A percentile compares a stretch with the other conserved stretches of the same genome.
These are phyloP conservation scores for Triticum dicoccoides DNA, from an alignment of 176 grass and related monocot genomes.

Conservation along the genomic window DNA sequence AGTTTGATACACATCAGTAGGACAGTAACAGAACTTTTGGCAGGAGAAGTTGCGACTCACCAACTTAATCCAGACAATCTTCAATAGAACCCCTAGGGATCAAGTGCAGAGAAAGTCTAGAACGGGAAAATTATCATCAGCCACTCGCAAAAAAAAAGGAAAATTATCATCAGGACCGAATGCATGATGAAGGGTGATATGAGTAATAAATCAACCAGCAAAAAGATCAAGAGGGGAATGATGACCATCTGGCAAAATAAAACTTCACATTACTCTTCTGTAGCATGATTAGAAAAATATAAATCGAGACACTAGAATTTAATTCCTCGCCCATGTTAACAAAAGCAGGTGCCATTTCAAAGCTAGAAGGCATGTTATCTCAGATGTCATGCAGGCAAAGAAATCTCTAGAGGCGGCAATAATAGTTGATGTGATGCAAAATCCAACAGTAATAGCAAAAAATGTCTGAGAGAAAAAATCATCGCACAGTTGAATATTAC, in stretches of 20 bases:
- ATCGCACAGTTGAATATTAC: slow-evolving; percentile 38
- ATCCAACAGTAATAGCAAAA: neutral
- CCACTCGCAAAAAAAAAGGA: neutral
- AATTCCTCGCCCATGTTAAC: slow-evolving; percentile 34
- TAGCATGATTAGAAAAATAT: slow-evolving; percentile 11
- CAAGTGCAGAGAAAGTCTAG: slow-evolving; percentile 23
- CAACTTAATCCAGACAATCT: slow-evolving; percentile 41
- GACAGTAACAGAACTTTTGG: neutral
- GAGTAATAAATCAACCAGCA: slow-evolving; percentile 34
- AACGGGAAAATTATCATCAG: slow-evolving; percentile 20
- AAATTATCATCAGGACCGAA: neutral
- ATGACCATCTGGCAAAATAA: slow-evolving; percentile 28
- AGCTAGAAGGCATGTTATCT: neutral
- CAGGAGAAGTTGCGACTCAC: slow-evolving; percentile 28
- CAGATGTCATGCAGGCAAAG: too few relatives aligned
- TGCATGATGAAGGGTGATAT: slow-evolving; percentile 24
- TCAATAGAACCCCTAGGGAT: slow-evolving; percentile 11
- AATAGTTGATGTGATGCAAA: too few relatives aligned
- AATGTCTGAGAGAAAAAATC: neutral
- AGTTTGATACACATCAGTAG: neutral
- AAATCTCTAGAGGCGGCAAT: too few relatives aligned
- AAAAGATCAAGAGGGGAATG: slow-evolving; percentile 39
- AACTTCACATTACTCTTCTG: slow-evolving; percentile 3
- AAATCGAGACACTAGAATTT: neutral
- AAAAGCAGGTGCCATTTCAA: slow-evolving; percentile 24